phyloP scores from a whole-genome alignment of 805 yeast genomes.

The Ogataea henricii region DNA sequence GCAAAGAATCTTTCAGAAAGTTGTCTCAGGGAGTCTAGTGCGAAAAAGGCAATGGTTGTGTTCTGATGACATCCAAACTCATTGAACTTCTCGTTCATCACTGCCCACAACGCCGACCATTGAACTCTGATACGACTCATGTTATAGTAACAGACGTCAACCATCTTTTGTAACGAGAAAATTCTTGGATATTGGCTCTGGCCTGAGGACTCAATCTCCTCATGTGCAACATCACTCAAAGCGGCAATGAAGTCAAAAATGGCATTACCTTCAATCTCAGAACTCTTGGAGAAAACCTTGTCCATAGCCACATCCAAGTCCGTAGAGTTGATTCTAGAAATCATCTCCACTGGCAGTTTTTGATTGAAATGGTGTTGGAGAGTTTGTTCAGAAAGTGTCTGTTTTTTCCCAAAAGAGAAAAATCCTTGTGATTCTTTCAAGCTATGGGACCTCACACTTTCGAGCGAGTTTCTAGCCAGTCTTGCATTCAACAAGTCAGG shows the following conservation, averaged over 20 bases:
- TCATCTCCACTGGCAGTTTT: constrained; percentile 58
- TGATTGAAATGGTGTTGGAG: constrained; percentile 73
- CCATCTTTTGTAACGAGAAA: constrained; percentile 91
- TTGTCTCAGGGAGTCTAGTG: constrained; percentile 92
- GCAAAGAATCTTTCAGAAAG: constrained; percentile 89
- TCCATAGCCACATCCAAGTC: constrained; percentile 82
- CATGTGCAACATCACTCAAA: constrained; percentile 79
- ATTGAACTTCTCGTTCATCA: constrained; percentile 88
- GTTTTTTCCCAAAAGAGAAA: constrained; percentile 53
- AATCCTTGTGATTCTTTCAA: constrained; percentile 40
- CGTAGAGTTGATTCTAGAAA: constrained; percentile 59
- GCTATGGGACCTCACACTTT: constrained; percentile 46
- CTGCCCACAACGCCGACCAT: constrained; percentile 95
- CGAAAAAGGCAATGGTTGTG: constrained; percentile 78
- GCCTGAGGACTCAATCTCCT: constrained; percentile 88
- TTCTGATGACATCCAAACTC: constrained; percentile 81
- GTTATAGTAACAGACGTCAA: constrained; percentile 96
- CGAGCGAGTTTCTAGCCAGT: constrained; percentile 57
- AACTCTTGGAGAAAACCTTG: constrained; percentile 80
- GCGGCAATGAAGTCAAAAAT: constrained; percentile 88
- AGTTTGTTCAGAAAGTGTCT: constrained; percentile 66
- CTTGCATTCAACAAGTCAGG: constrained; percentile 86
- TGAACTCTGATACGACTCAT: constrained; percentile 95
- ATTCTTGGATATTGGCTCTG: constrained; percentile 82
- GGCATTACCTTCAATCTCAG: constrained; percentile 76